phyloP scores from a whole-genome alignment of 2,329 filamentous ascomycete genomes.

The Clarireedia monteithiana region DNA sequence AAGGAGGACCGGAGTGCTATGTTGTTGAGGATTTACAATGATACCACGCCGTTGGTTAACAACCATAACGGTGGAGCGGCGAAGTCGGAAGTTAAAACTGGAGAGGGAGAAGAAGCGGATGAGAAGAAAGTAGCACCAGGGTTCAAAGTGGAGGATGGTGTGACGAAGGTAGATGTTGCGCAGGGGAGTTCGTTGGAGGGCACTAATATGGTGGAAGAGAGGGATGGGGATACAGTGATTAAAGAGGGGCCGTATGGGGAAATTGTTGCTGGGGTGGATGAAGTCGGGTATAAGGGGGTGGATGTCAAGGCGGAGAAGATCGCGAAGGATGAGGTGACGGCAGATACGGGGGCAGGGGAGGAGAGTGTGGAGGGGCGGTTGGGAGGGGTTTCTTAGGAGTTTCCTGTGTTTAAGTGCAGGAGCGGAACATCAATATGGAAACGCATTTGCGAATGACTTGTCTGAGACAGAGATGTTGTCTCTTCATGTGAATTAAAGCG shows the following conservation, averaged over 20 bases:
- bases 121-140: conserved; percentile 11
- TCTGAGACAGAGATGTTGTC: too few relatives aligned
- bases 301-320: conserved; percentile 22
- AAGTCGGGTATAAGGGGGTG: not conserved
- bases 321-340: conserved; percentile 14
- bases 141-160: conserved; percentile 18
- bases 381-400: not conserved
- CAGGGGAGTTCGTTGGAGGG: conserved; percentile 15
- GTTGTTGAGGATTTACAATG: conserved; percentile 85
- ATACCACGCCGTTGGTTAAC: conserved; percentile 72
- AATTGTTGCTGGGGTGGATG: conserved; percentile 15
- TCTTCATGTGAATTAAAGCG: too few relatives aligned
- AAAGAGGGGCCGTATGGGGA: conserved; percentile 22
- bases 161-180: conserved; percentile 19
- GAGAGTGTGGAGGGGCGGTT: conserved; percentile 1
- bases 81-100: conserved; percentile 12
- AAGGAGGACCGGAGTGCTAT: conserved; percentile 94
- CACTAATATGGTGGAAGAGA: conserved; percentile 7
- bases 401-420: not conserved
- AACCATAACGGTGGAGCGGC: conserved; percentile 31
- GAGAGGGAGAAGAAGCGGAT: conserved; percentile 8
- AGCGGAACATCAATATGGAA: too few relatives aligned
- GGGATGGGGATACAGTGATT: conserved; percentile 11
- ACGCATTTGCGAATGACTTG: too few relatives aligned
- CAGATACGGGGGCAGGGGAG: conserved; percentile 12